Evolutionary conservation across 2,329 filamentous ascomycete genomes (phyloP), one percentile per base, ranked within the genome.

Genomic region (Neonectria hederae): DNA sequence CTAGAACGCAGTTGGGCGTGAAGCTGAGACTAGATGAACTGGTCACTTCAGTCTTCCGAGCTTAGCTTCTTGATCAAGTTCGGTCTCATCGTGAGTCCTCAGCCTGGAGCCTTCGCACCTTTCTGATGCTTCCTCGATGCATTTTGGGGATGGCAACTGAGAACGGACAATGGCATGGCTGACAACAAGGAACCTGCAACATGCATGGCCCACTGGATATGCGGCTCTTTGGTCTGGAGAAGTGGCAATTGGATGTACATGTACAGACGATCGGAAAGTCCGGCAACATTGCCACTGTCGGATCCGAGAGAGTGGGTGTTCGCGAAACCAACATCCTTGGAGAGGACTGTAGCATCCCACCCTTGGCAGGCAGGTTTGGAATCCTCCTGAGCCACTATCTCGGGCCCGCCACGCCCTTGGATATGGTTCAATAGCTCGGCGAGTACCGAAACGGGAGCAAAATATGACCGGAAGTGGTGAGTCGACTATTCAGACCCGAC

Each of bases 251-350:
- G 11, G 11, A 48, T 54, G 11, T 54, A 30, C 40, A 48, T 54
- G 11, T 54, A 30, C 40, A 63, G 61, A 51, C 51, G 5, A 59
- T 54, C 54, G 55, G 49, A 35, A 21, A 35, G 19, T 22, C 55
- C 49, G 61, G 51, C 52, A 48, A 51, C 42, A 54, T 54, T 43
- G 55, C 54, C 54, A 49, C 32, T 9, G 10, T 59, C 54, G 54
- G 60, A 38, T 49, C 32, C 54, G 60, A 42, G 60, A 42, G 38
- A 42, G 30, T 22, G 45, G 28, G 42, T 35, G 48, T 24, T 35
- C 24, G 43, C 19, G 45, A 24, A 43, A 35, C 21, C 32, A 48
- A 17, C 54, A 63, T 24, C 60, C 54, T 22, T 26, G 55, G 17
- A 21, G n/a, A 17, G 0, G 42, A 62, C 49, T 32, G 54, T 43